phyloP scores from a whole-genome alignment of 352 stramenopile genomes.

The Phytopythium montanum region DNA sequence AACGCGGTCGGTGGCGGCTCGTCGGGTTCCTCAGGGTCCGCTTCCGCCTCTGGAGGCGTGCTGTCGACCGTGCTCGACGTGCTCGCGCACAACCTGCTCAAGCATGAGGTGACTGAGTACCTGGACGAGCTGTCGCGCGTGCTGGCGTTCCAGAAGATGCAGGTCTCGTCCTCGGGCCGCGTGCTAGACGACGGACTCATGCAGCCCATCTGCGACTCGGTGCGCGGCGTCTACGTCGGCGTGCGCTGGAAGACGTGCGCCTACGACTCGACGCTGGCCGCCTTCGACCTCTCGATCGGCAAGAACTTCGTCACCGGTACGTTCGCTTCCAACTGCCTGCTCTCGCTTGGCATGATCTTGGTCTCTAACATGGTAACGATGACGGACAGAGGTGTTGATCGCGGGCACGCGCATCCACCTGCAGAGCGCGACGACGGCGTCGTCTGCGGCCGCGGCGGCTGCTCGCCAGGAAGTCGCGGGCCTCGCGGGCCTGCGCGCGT shows the following conservation, averaged over 20 bases:
- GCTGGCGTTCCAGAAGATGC: slow-evolving; percentile 57
- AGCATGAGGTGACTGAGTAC: slow-evolving; percentile 67
- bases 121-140: slow-evolving; percentile 64
- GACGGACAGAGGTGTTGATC: slow-evolving; percentile 62
- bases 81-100: slow-evolving; percentile 75
- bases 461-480: slow-evolving; percentile 60
- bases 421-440: slow-evolving; percentile 7
- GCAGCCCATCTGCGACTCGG: slow-evolving; percentile 82
- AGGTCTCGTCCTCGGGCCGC: slow-evolving; percentile 49
- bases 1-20: slow-evolving; percentile 10
- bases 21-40: slow-evolving; percentile 16
- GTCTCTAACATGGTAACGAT: background rate
- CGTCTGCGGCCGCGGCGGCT: slow-evolving; percentile 55
- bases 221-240: slow-evolving; percentile 71
- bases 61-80: slow-evolving; percentile 59
- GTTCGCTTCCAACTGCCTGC: background rate
- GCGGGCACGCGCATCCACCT: slow-evolving; percentile 58
- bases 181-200: slow-evolving; percentile 74
- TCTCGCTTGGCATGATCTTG: background rate
- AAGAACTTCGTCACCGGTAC: slow-evolving; percentile 79
- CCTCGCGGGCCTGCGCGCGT: slow-evolving; percentile 52
- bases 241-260: slow-evolving; percentile 80
- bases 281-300: slow-evolving; percentile 78
- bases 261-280: slow-evolving; percentile 69
- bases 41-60: slow-evolving; percentile 28